These are phyloP conservation scores for Pogostemon cablin DNA, from an alignment of 257 asterid species.

Conservation along the genomic window DNA sequence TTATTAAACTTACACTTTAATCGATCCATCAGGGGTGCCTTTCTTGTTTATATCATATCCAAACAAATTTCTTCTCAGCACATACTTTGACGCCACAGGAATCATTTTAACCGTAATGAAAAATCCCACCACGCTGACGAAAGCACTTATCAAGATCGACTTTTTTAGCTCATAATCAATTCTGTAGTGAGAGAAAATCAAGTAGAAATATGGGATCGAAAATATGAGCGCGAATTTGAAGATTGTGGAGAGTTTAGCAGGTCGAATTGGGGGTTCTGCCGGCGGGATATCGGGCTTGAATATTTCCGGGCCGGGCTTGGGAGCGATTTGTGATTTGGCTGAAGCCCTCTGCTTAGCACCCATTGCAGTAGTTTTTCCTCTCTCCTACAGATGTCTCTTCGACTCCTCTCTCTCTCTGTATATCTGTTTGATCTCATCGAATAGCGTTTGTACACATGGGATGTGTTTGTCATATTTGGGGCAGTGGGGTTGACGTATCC, in stretches of 20 bases:
- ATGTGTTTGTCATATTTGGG: constrained; percentile 32
- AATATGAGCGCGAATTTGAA: constrained; percentile 49
- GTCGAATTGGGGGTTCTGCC: constrained; percentile 58
- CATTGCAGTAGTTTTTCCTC: constrained; percentile 42
- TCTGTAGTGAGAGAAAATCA: constrained; percentile 56
- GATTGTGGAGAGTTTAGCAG: constrained; percentile 57
- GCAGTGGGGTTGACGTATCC: constrained; percentile 27
- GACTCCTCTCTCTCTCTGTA: background rate
- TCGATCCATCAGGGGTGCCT: constrained; percentile 90
- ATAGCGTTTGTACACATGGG: constrained; percentile 28
- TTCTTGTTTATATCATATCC: constrained; percentile 90
- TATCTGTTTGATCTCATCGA: constrained; percentile 8
- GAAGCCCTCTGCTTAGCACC: constrained; percentile 62
- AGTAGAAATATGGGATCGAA: constrained; percentile 65
- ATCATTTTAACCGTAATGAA: constrained; percentile 58
- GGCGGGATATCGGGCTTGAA: constrained; percentile 33
- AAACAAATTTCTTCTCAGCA: constrained; percentile 71
- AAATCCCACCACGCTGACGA: constrained; percentile 67
- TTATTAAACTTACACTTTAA: constrained; percentile 72
- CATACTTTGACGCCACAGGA: constrained; percentile 84
- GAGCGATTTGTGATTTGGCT: constrained; percentile 29
- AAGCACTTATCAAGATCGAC: constrained; percentile 64
- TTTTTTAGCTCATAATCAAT: constrained; percentile 63
- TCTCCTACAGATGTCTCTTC: background rate
- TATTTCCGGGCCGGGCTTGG: constrained; percentile 39